Evolutionary conservation across 169 alveolate genomes (phyloP).

Genomic region (Plasmodium gaboni): DNA sequence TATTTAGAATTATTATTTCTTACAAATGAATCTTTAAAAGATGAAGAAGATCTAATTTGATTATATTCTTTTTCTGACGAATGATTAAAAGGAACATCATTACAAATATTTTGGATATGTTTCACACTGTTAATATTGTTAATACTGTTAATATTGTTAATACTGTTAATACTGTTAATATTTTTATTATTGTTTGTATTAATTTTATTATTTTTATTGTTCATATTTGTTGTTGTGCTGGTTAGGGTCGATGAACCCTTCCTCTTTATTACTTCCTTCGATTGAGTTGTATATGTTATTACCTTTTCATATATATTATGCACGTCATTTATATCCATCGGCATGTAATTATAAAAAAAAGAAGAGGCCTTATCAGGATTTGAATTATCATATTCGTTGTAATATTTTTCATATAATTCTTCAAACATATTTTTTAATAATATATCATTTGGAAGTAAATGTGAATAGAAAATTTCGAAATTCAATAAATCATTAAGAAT

Average conservation of each 20-base stretch:
- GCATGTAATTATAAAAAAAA: conserved; percentile 22
- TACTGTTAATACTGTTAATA: neutral
- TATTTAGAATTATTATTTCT: neutral
- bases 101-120: neutral
- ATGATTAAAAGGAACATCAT: neutral
- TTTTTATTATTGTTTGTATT: neutral
- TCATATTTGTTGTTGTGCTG: neutral
- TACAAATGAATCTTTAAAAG: neutral
- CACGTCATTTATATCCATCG: conserved; percentile 22
- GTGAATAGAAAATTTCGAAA: conserved; percentile 21
- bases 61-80: neutral
- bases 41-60: neutral
- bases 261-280: neutral
- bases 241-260: neutral
- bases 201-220: neutral
- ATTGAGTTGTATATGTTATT: neutral
- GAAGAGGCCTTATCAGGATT: conserved; percentile 6
- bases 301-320: conserved; percentile 13
- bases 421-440: conserved; percentile 11
- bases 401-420: conserved; percentile 28
- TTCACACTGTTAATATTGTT: neutral
- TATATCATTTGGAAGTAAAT: conserved; percentile 35
- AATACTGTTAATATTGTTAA: neutral
- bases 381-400: conserved; percentile 26
- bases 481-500: conserved; percentile 50